These are phyloP conservation scores for Ophiostoma ulmi DNA, from an alignment of 2,329 filamentous ascomycete species.

Conservation along the genomic window DNA sequence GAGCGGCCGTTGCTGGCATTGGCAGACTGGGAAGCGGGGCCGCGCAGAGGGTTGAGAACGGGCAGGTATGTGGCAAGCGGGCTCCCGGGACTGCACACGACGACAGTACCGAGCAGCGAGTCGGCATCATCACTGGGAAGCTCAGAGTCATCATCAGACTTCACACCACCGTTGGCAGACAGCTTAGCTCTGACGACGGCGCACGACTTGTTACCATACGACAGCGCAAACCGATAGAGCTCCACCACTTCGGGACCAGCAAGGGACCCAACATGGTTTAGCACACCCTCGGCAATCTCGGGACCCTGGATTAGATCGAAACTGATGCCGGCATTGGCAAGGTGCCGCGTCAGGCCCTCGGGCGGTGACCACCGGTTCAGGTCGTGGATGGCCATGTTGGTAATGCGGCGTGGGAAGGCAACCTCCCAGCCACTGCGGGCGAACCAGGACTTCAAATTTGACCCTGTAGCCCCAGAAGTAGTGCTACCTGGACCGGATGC, in stretches of 20 bases:
- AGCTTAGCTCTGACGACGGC: slow-evolving; percentile 76
- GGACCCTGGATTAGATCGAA: slow-evolving; percentile 81
- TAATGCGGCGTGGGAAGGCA: slow-evolving; percentile 50
- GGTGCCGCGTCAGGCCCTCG: slow-evolving; percentile 67
- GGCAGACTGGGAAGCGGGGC: background rate
- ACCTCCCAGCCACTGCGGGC: slow-evolving; percentile 80
- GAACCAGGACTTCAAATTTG: slow-evolving; percentile 67
- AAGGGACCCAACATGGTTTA: slow-evolving; percentile 68
- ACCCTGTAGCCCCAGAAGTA: slow-evolving; percentile 24
- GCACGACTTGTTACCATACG: slow-evolving; percentile 57
- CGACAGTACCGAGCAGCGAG: slow-evolving; percentile 69
- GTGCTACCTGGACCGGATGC: slow-evolving; percentile 1
- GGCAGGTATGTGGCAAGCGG: slow-evolving; percentile 66
- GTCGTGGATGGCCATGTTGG: slow-evolving; percentile 68
- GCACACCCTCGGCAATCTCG: slow-evolving; percentile 67
- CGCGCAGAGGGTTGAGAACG: slow-evolving; percentile 49
- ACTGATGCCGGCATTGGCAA: slow-evolving; percentile 66
- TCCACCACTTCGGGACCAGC: slow-evolving; percentile 73
- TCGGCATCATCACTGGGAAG: slow-evolving; percentile 46
- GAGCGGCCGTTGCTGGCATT: slow-evolving; percentile 16
- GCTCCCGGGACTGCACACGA: slow-evolving; percentile 69
- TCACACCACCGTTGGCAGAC: background rate
- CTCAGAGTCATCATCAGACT: slow-evolving; percentile 42
- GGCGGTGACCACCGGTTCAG: slow-evolving; percentile 69
- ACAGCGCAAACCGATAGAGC: slow-evolving; percentile 70